These are phyloP conservation scores for Macrolepiota dolichaula DNA, from an alignment of 768 basidiomycete species.

Conservation along the genomic window DNA sequence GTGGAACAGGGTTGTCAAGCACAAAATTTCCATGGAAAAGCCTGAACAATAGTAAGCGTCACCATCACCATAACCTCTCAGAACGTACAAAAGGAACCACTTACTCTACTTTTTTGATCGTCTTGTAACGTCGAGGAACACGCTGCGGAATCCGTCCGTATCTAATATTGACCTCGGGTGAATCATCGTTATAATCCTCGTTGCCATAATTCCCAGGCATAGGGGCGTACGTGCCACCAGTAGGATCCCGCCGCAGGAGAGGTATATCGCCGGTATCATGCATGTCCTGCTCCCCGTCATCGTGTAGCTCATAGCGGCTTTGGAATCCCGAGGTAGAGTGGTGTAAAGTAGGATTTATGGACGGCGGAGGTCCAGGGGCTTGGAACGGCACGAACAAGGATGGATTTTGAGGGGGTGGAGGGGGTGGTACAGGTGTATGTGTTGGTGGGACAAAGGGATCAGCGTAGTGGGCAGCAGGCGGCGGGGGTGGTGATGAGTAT, in stretches of 20 bases:
- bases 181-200: constrained; percentile 19
- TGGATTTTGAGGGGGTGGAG: constrained; percentile 14
- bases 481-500: constrained; percentile 20
- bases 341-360: constrained; percentile 13
- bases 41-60: constrained; percentile 26
- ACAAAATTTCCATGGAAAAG: constrained; percentile 94
- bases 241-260: constrained; percentile 48
- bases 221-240: constrained; percentile 22
- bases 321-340: constrained; percentile 10
- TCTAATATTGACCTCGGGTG: constrained; percentile 59
- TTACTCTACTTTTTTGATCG: constrained; percentile 87
- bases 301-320: constrained; percentile 37
- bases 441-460: constrained; percentile 15
- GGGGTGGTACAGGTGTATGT: constrained; percentile 18
- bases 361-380: constrained; percentile 12
- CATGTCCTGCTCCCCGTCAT: constrained; percentile 37
- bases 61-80: not conserved
- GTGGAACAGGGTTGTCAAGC: constrained; percentile 83
- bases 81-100: constrained; percentile 29
- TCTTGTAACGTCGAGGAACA: constrained; percentile 88
- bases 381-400: constrained; percentile 9
- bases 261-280: constrained; percentile 67
- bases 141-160: constrained; percentile 92
- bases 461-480: constrained; percentile 19
- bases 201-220: constrained; percentile 45